Percentiles rank a stretch among this genome's conserved stretches.
These are phyloP conservation scores for Neodidymelliopsis sp. DNA, from an alignment of 2,329 filamentous ascomycete genomes.

Conservation along the genomic window DNA sequence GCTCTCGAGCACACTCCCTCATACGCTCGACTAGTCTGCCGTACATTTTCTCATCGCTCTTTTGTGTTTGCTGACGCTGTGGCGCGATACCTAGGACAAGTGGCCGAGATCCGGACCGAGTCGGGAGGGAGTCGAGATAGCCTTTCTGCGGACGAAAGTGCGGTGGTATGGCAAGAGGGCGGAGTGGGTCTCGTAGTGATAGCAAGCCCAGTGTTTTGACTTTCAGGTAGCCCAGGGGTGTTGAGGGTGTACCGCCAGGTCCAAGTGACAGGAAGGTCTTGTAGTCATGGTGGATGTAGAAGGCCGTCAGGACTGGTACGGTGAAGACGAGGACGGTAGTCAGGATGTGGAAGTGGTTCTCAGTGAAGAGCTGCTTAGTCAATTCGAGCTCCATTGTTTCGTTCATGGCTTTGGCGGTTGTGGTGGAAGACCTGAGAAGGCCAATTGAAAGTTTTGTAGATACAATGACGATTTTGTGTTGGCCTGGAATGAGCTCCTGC, in stretches of 20 bases:
- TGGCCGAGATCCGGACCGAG: constrained; percentile 70
- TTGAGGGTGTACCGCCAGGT: constrained; percentile 80
- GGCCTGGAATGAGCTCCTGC: not conserved
- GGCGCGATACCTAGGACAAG: constrained; percentile 78
- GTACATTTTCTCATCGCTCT: constrained; percentile 61
- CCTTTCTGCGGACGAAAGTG: constrained; percentile 63
- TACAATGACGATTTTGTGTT: not conserved
- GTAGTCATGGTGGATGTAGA: constrained; percentile 72
- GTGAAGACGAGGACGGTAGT: constrained; percentile 31
- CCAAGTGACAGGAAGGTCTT: constrained; percentile 77
- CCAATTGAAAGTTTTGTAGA: not conserved
- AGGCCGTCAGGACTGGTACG: constrained; percentile 36
- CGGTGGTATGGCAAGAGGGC: constrained; percentile 61
- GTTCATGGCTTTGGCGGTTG: not conserved
- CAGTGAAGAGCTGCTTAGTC: constrained; percentile 5
- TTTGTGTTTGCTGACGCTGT: constrained; percentile 79
- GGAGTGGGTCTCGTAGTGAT: constrained; percentile 74
- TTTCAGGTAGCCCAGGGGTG: constrained; percentile 73
- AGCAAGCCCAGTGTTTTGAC: constrained; percentile 77
- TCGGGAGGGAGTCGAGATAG: constrained; percentile 67
- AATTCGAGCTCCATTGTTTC: constrained; percentile 3
- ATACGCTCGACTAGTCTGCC: constrained; percentile 27
- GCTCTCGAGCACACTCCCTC: constrained; percentile 29
- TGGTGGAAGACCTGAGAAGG: not conserved
- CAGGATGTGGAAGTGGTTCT: constrained; percentile 23